phyloP scores from a whole-genome alignment of 2,329 filamentous ascomycete genomes.

The Trichoderma atrobrunneum region DNA sequence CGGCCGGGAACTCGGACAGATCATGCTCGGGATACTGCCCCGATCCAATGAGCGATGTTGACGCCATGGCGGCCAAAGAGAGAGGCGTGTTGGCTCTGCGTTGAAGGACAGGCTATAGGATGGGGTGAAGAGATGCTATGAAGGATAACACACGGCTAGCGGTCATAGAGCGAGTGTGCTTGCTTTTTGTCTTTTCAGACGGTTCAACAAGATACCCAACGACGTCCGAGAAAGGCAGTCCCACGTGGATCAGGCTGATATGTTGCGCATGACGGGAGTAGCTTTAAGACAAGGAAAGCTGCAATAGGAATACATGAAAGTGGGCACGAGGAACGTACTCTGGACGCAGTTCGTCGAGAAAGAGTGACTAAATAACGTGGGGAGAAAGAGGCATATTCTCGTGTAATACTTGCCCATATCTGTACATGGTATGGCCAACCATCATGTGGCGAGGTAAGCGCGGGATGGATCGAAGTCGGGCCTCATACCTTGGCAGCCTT shows the following conservation, averaged over 20 bases:
- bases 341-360: conserved; percentile 31
- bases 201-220: neutral
- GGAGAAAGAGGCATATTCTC: conserved; percentile 28
- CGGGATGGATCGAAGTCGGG: neutral
- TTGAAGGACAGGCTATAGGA: neutral
- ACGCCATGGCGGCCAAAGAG: conserved; percentile 19
- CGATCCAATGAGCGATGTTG: conserved; percentile 7
- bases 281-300: conserved; percentile 20
- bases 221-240: neutral
- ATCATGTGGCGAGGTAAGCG: conserved; percentile 14
- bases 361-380: conserved; percentile 24
- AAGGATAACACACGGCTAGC: neutral
- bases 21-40: conserved; percentile 35
- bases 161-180: conserved; percentile 20
- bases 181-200: conserved; percentile 27
- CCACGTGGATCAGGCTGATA: conserved; percentile 8
- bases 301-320: conserved; percentile 27
- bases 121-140: neutral
- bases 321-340: conserved; percentile 32
- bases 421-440: conserved; percentile 8
- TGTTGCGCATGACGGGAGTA: conserved; percentile 14
- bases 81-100: neutral
- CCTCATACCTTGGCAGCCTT: neutral
- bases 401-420: conserved; percentile 15
- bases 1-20: conserved; percentile 43